Percentiles rank a stretch among this genome's conserved stretches.
Conservation (phyloP, 768 basidiomycete genomes). For the Saitozyma sp. region DNA sequence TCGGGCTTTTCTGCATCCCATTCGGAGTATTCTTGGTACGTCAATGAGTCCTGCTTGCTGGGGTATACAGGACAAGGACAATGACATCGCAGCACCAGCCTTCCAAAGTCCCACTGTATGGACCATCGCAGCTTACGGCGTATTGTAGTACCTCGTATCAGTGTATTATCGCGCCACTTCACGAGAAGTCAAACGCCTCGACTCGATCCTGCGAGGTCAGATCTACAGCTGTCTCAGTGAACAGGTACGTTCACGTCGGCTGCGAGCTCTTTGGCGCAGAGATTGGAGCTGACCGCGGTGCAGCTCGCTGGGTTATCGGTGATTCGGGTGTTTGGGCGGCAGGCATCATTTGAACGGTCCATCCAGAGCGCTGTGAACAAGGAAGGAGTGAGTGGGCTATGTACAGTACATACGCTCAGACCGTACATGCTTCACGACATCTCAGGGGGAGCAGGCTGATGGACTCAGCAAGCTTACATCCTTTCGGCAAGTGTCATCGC, state of each 20-base stretch:
- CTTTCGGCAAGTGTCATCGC: conserved; percentile 13
- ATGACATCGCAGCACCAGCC: too few relatives aligned
- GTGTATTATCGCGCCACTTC: conserved; percentile 36
- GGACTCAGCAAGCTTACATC: conserved; percentile 21
- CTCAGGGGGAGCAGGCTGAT: neutral
- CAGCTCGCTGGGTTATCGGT: conserved; percentile 35
- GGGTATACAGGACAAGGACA: too few relatives aligned
- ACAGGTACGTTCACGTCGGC: conserved; percentile 21
- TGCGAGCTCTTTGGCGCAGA: neutral
- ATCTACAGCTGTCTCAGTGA: conserved; percentile 39
- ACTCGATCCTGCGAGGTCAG: conserved; percentile 28
- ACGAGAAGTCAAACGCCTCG: conserved; percentile 40
- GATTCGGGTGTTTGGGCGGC: conserved; percentile 34
- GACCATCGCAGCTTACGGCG: conserved; percentile 7
- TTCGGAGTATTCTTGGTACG: conserved; percentile 29
- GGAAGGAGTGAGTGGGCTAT: conserved; percentile 18
- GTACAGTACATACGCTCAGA: neutral
- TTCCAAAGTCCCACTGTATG: neutral
- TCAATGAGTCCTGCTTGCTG: neutral
- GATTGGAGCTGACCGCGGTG: neutral
- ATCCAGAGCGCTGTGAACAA: conserved; percentile 19
- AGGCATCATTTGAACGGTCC: conserved; percentile 20
- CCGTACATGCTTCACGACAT: neutral
- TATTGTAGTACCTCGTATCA: conserved; percentile 23
- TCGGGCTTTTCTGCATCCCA: conserved; percentile 42